Percentiles rank a stretch among this genome's conserved stretches.
These are phyloP conservation scores for Gomphus bonarii DNA, from an alignment of 1,284 basidiomycete genomes.

Conservation along the genomic window DNA sequence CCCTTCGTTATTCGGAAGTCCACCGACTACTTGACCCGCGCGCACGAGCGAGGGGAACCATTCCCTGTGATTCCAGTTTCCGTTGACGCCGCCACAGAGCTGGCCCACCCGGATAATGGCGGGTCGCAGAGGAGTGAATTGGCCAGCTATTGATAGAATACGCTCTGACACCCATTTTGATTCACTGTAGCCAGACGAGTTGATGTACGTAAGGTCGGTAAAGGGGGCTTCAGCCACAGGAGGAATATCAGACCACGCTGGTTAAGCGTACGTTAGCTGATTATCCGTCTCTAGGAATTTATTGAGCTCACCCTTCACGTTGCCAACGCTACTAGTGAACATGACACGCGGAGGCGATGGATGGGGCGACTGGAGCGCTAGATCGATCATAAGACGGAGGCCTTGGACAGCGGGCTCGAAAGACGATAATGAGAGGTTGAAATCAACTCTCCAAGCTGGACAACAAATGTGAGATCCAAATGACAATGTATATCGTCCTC, in stretches of 20 bases:
- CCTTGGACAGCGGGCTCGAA: slow-evolving; percentile 19
- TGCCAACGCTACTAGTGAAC: slow-evolving; percentile 20
- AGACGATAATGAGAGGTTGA: slow-evolving; percentile 18
- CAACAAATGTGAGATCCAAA: background rate
- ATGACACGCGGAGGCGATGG: slow-evolving; percentile 17
- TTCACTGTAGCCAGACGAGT: slow-evolving; percentile 24
- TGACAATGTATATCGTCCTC: background rate
- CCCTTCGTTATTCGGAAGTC: slow-evolving; percentile 19
- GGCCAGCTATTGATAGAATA: slow-evolving; percentile 18
- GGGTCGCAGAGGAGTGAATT: slow-evolving; percentile 17
- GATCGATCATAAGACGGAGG: slow-evolving; percentile 19
- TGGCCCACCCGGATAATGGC: slow-evolving; percentile 23
- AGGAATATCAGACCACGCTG: slow-evolving; percentile 7
- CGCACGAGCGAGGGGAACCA: slow-evolving; percentile 23
- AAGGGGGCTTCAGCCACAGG: slow-evolving; percentile 12
- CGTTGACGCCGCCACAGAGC: slow-evolving; percentile 19
- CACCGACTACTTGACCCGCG: slow-evolving; percentile 18
- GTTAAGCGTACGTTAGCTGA: background rate
- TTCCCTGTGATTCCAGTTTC: slow-evolving; percentile 21
- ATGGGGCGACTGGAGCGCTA: slow-evolving; percentile 18
- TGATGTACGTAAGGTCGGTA: slow-evolving; percentile 7
- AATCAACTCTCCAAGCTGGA: slow-evolving; percentile 22
- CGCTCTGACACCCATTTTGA: slow-evolving; percentile 27
- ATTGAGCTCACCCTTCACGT: slow-evolving; percentile 16
- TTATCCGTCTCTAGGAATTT: background rate